A percentile compares a stretch with the other conserved stretches of the same genome.
Evolutionary conservation across 2,329 filamentous ascomycete species (phyloP).

Genomic region (Neofusicoccum ribis): DNA sequence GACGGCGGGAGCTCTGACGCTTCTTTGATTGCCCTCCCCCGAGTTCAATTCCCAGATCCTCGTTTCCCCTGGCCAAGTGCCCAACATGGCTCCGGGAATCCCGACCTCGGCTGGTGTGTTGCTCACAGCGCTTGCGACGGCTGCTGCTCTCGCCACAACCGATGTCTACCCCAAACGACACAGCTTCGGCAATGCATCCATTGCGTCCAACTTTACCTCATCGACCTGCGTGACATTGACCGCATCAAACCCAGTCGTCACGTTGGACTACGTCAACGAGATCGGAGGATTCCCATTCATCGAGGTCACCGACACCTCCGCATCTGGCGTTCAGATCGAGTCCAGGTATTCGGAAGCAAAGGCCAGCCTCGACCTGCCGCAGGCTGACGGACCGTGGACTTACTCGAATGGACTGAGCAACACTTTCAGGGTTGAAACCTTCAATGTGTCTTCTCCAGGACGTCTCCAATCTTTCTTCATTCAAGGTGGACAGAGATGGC

Average conservation of each 20-base stretch:
- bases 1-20: neutral
- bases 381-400: constrained; percentile 37
- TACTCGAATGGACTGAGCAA: constrained; percentile 33
- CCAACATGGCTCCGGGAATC: neutral
- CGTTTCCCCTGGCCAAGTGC: neutral
- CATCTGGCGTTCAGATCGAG: constrained; percentile 34
- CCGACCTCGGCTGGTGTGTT: neutral
- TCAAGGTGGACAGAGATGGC: constrained; percentile 46
- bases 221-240: constrained; percentile 2
- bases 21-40: neutral
- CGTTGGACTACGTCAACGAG: constrained; percentile 36
- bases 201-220: neutral
- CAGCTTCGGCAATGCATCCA: neutral
- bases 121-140: neutral
- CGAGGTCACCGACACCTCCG: constrained; percentile 27
- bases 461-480: constrained; percentile 36
- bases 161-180: neutral
- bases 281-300: constrained; percentile 38
- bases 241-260: constrained; percentile 17
- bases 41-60: neutral
- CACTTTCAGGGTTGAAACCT: constrained; percentile 42
- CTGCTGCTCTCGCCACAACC: neutral
- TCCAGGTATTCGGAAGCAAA: constrained; percentile 40
- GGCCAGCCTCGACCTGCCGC: constrained; percentile 27
- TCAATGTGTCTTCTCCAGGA: constrained; percentile 37